Evolutionary conservation across 768 basidiomycete genomes (phyloP).

Genomic region (Leucosporidium creatinivorum): DNA sequence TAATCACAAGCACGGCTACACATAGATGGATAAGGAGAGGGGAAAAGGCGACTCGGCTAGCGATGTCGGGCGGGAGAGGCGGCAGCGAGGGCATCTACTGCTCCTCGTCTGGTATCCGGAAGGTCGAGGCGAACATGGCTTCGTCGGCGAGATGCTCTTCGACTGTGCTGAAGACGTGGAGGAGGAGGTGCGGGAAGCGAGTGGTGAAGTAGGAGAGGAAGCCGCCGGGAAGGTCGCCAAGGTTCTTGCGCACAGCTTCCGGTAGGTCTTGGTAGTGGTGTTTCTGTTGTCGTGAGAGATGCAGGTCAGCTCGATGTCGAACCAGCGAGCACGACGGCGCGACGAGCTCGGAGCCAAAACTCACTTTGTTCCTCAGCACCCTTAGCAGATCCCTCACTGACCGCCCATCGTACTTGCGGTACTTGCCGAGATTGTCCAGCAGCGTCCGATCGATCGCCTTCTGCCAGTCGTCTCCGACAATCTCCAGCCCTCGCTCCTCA

Average conservation of each 20-base stretch:
- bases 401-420: conserved; percentile 87
- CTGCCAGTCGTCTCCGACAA: conserved; percentile 90
- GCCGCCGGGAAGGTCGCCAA: conserved; percentile 86
- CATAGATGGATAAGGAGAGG: not conserved
- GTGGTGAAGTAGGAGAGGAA: conserved; percentile 88
- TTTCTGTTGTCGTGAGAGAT: conserved; percentile 54
- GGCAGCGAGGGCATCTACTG: not conserved
- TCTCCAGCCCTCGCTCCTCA: conserved; percentile 59
- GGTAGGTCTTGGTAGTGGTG: conserved; percentile 97
- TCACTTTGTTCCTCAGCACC: conserved; percentile 88
- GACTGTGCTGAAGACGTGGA: conserved; percentile 85
- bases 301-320: not conserved
- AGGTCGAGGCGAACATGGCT: conserved; percentile 42
- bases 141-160: conserved; percentile 65
- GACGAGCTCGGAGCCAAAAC: conserved; percentile 30
- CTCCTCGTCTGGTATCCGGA: conserved; percentile 23
- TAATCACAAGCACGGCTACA: not conserved
- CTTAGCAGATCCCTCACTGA: conserved; percentile 86
- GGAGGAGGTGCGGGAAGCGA: conserved; percentile 81
- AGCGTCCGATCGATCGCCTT: conserved; percentile 75
- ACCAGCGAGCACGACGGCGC: not conserved
- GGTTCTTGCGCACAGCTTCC: conserved; percentile 74
- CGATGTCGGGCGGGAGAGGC: not conserved
- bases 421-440: conserved; percentile 91
- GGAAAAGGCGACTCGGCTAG: not conserved